Evolutionary conservation across 345 rosid genomes (phyloP), one percentile per base, ranked within the genome.

Genomic region (Citrus sp.): DNA sequence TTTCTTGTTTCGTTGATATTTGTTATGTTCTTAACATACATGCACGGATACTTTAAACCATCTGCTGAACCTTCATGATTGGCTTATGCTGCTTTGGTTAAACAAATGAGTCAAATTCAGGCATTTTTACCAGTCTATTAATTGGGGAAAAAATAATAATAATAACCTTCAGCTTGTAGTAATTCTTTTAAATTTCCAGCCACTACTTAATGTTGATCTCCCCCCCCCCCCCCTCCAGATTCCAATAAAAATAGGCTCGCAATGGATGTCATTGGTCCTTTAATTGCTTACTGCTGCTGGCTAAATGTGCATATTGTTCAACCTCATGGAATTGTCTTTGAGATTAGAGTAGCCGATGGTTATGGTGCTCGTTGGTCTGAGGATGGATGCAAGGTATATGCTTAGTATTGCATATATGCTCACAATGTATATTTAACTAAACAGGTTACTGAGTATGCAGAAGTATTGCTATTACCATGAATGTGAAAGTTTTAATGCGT

Each of bases 361-460:
- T 92, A 89, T 62, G 96, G 94, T 71, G 96, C 91, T 51, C 85
- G 92, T 66, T 94, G 96, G 94, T 90, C 94, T 24, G 78, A 59
- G 70, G 94, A 92, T 85, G 93, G 97, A 73, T 80, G 84, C 40
- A 86, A 90, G 92, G 98, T 92, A 88, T 72, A 67, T 72, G 32
- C 35, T 9, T 58, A 62, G 38, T 27, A 34, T 68, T 16, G 18
- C 62, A 67, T 37, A 61, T 51, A 42, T 80, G 35, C 49, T 69
- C 69, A 65, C 56, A 37, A 12, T 3, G 32, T 63, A 25, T 21
- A 70, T 69, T 49, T 70, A n/a, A 27, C 14, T 75, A 12, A 46
- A 28, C 27, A n/a, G 66, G 40, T 38, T 64, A 1, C 40, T 37
- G 28, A 9, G 6, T 34, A 37, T 25, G 25, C 62, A 3, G 22